These are phyloP conservation scores for Melocanna baccifera DNA, from an alignment of 176 grass and related monocot genomes.

Conservation along the genomic window DNA sequence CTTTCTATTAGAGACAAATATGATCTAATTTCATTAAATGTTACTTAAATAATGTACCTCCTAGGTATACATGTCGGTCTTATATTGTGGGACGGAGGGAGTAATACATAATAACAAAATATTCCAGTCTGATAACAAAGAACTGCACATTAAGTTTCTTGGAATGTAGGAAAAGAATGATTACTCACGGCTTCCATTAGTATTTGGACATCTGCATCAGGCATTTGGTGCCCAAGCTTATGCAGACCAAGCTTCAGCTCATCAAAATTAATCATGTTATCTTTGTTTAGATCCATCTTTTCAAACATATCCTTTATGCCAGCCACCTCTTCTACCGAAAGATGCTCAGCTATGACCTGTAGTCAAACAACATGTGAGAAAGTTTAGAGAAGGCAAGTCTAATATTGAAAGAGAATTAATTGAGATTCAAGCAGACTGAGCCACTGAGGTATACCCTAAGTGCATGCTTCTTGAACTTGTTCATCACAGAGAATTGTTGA, in stretches of 20 bases:
- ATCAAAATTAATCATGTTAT: conserved; percentile 69
- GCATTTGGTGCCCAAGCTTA: conserved; percentile 75
- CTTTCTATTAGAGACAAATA: too few species aligned
- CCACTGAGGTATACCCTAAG: conserved; percentile 55
- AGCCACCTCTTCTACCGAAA: conserved; percentile 86
- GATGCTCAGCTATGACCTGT: conserved; percentile 86
- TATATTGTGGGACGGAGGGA: too few species aligned
- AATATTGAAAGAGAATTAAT: neutral
- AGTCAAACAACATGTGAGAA: conserved; percentile 16
- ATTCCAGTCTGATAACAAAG: neutral
- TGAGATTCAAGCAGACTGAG: conserved; percentile 23
- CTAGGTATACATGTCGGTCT: too few species aligned
- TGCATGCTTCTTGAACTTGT: conserved; percentile 95
- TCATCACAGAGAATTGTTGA: conserved; percentile 95
- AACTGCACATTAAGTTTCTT: neutral
- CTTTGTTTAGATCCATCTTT: conserved; percentile 78
- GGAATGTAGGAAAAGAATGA: neutral
- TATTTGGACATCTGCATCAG: conserved; percentile 80
- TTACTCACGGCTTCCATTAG: conserved; percentile 91
- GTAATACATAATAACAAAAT: neutral
- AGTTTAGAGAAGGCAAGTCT: conserved; percentile 19
- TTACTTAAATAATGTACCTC: too few species aligned
- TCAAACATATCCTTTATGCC: conserved; percentile 91
- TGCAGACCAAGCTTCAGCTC: conserved; percentile 82
- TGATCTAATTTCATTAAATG: too few species aligned